Evolutionary conservation across 2,329 filamentous ascomycete genomes (phyloP).

Genomic region (Neocatenulostroma microsporum): DNA sequence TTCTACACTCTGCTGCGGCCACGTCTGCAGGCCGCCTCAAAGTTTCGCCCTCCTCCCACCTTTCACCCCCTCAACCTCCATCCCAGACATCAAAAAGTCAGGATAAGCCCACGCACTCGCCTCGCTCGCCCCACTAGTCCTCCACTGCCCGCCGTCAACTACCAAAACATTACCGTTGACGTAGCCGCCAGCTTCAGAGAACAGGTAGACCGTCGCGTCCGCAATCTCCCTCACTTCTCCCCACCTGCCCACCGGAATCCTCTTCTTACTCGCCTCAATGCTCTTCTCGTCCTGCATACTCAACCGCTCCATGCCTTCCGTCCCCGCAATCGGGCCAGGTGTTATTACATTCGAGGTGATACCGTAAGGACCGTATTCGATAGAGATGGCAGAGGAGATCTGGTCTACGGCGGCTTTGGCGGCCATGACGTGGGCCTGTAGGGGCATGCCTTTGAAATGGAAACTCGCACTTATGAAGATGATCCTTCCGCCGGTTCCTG

Average conservation of each 20-base stretch:
- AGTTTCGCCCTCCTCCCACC: conserved; percentile 44
- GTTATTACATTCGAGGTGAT: conserved; percentile 83
- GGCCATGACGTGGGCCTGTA: conserved; percentile 83
- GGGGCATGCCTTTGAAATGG: conserved; percentile 76
- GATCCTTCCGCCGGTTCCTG: conserved; percentile 66
- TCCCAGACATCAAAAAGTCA: conserved; percentile 50
- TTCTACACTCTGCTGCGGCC: too few relatives aligned
- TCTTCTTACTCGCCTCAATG: conserved; percentile 24
- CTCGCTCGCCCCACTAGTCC: conserved; percentile 29
- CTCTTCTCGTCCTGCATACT: conserved; percentile 27
- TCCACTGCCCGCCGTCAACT: conserved; percentile 51
- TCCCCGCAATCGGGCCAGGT: conserved; percentile 76
- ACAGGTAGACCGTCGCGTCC: conserved; percentile 83
- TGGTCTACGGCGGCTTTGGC: conserved; percentile 90
- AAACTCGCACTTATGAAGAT: conserved; percentile 86
- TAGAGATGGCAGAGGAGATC: conserved; percentile 66
- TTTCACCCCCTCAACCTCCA: conserved; percentile 50
- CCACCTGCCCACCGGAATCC: conserved; percentile 65
- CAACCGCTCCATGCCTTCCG: conserved; percentile 54
- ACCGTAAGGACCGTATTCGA: conserved; percentile 85
- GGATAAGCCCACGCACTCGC: conserved; percentile 45
- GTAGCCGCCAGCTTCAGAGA: conserved; percentile 77
- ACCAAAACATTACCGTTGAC: conserved; percentile 77
- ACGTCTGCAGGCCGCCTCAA: too few relatives aligned
- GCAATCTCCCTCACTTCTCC: conserved; percentile 82